Evolutionary conservation across 2,329 filamentous ascomycete species (phyloP), one percentile per base, ranked within the genome.

Genomic region (Didymella glomerata): DNA sequence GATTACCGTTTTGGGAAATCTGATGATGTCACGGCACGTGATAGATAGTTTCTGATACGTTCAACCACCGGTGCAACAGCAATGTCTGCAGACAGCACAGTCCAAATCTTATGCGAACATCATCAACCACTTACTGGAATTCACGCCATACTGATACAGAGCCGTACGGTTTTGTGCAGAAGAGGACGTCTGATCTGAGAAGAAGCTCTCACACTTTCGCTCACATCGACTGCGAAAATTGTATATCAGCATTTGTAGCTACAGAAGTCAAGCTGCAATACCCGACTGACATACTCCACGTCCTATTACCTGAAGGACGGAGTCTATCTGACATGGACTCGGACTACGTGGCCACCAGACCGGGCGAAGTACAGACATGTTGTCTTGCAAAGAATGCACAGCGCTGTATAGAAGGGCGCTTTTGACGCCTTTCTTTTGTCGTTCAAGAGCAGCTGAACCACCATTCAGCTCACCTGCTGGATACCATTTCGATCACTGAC

Each of bases 21-120:
- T 16, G 16, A 69, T 73, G 70, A 73, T 68, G 70, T 72, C 69
- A 73, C 34, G 10, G n/a, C 56, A 59, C 56, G 56, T 59, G 56
- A 59, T 25, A 25, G 13, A 4, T 1, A 22, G 3, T 13, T 14
- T 24, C 36, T 16, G 14, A 16, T 22, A 3, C 16, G 6, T 41
- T 24, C 10, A 24, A 41, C 18, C 38, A 24, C 38, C 20, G 9
- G 38, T 10, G 24, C 18, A 9, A 41, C 20, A 24, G 36, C 18
- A 20, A 20, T 3, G 18, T 13, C 20, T 22, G 5, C 11, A 14
- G 9, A 22, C 18, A 40, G 18, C 36, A 40, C 36, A 41, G 18
- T 41, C 11, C 38, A 14, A 11, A 22, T 41, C 20, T 41, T 41
- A 41, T 41, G 10, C 22, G n/a, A 3, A 22, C 38, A 14, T 24